Base-by-base conservation (phyloP, 352 stramenopile genomes). In the Phytopythium boreale region DNA sequence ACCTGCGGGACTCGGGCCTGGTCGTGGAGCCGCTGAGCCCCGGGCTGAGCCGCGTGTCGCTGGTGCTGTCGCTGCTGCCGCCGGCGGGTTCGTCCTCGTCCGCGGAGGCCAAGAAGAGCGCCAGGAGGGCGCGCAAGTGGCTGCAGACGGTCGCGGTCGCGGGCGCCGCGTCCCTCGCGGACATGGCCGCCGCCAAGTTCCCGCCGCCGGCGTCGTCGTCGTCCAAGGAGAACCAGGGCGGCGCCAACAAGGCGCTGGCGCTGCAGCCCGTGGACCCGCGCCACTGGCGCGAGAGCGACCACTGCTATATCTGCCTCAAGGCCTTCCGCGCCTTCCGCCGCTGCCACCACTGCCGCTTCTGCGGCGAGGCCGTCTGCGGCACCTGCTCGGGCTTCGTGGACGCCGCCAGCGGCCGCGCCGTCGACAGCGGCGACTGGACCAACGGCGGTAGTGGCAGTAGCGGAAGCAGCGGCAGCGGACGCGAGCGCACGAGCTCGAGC, bases 321-420 rank as follows among this genome's bases (percentile, higher is more conserved):
- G 72, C 63, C 29, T 90, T 90, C 60, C 76, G 79, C 49, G 75
- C 80, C 10, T 84, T 69, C 62, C 76, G 81, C 1, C 71, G 71
- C 49, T 77, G 78, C 51, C 77, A 92, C 63, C 80, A 90, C 69
- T 92, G 83, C 51, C 83, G 83, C 1, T 79, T 92, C 50, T 92
- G 83, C 57, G 83, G 80, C 15, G 79, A 89, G 60, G 74, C 76
- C 6, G 76, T 92, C 17, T 92, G 80, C 52, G 74, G 69, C 43
- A 75, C 75, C 27, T 92, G 83, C 65, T 91, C 80, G 11, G 74
- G 73, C 24, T 84, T 83, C 26, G 69, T 89, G 63, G 74, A 87
- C 82, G 17, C 81, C 67, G 49, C 82, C 84, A 64, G 68, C 88
- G 58, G 4, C 71, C 70, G 26, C 60, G 63, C 17, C 53, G 61